These are phyloP conservation scores for Basidiobolus meristosporus DNA, from an alignment of 371 early-diverging fungal genomes.

Conservation along the genomic window DNA sequence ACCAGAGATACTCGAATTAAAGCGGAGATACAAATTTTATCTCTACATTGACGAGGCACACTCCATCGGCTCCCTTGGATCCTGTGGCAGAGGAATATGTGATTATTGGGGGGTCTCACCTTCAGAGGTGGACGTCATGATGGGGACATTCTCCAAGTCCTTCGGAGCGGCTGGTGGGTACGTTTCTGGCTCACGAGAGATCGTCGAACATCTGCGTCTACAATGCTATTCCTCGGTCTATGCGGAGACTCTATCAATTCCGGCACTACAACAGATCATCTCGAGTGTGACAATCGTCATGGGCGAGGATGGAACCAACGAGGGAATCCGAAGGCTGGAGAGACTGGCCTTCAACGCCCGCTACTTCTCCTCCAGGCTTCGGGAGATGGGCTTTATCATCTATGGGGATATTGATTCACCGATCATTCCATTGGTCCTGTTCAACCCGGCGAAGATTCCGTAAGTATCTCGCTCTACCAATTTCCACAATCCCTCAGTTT, in stretches of 20 bases:
- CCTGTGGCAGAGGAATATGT: slow-evolving; percentile 91
- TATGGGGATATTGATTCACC: slow-evolving; percentile 90
- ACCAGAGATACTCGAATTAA: slow-evolving; percentile 80
- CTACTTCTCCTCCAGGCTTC: slow-evolving; percentile 69
- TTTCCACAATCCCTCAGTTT: neutral
- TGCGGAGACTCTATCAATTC: slow-evolving; percentile 85
- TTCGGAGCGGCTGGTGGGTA: slow-evolving; percentile 99
- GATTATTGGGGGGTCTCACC: slow-evolving; percentile 90
- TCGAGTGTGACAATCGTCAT: slow-evolving; percentile 79
- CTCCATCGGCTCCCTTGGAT: slow-evolving; percentile 94
- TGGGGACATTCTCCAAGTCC: slow-evolving; percentile 99
- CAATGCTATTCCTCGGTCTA: slow-evolving; percentile 69
- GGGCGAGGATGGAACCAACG: slow-evolving; percentile 66
- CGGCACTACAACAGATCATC: slow-evolving; percentile 85
- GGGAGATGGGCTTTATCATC: slow-evolving; percentile 86
- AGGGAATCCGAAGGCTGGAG: slow-evolving; percentile 68
- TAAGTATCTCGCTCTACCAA: slow-evolving; percentile 21
- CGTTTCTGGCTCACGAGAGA: slow-evolving; percentile 65
- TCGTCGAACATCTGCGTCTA: slow-evolving; percentile 75
- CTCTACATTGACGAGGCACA: slow-evolving; percentile 99
- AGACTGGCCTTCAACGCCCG: slow-evolving; percentile 72
- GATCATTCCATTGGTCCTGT: slow-evolving; percentile 92
- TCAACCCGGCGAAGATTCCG: slow-evolving; percentile 96
- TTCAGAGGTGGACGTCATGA: slow-evolving; percentile 84
- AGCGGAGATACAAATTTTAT: no score